Evolutionary conservation across 164 flowering plant genomes (phyloP).

Genomic region (Litsea cubeba): DNA sequence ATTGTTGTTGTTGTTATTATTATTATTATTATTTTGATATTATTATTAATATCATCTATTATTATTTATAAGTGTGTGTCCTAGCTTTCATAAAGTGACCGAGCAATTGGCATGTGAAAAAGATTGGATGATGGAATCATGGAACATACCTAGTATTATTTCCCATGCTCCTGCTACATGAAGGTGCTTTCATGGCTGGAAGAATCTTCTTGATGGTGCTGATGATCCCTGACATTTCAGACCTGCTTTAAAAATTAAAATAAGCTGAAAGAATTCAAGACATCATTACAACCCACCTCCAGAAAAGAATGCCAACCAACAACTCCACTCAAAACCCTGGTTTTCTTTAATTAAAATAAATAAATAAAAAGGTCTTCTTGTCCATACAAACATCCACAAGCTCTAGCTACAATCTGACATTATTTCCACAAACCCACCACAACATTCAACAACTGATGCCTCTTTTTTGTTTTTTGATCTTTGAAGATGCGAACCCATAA

Average conservation of each 20-base stretch:
- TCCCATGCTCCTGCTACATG: slow-evolving; percentile 7
- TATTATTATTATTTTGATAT: too few species aligned
- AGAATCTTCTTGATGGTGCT: slow-evolving; percentile 26
- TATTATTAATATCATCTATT: too few species aligned
- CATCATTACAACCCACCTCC: slow-evolving; percentile 10
- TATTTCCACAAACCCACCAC: slow-evolving; percentile 13
- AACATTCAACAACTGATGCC: slow-evolving; percentile 13
- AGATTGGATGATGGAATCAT: slow-evolving; percentile 8
- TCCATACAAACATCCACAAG: slow-evolving; percentile 11
- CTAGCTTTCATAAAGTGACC: too few species aligned
- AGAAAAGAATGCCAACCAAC: not conserved
- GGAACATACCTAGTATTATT: slow-evolving; percentile 12
- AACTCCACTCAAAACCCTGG: slow-evolving; percentile 1
- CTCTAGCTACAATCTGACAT: slow-evolving; percentile 10
- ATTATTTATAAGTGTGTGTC: too few species aligned
- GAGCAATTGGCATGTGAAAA: not conserved
- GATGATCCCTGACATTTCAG: slow-evolving; percentile 27
- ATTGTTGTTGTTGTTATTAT: too few species aligned
- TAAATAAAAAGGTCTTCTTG: slow-evolving; percentile 9
- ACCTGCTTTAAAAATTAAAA: slow-evolving; percentile 2
- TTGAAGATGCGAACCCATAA: slow-evolving; percentile 9
- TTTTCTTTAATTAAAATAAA: slow-evolving; percentile 10
- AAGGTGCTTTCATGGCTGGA: slow-evolving; percentile 21
- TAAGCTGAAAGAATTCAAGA: slow-evolving; percentile 9
- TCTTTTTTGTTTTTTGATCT: not conserved